These are phyloP conservation scores for Dalbergia oliveri DNA, from an alignment of 306 rosid genomes.

Conservation along the genomic window DNA sequence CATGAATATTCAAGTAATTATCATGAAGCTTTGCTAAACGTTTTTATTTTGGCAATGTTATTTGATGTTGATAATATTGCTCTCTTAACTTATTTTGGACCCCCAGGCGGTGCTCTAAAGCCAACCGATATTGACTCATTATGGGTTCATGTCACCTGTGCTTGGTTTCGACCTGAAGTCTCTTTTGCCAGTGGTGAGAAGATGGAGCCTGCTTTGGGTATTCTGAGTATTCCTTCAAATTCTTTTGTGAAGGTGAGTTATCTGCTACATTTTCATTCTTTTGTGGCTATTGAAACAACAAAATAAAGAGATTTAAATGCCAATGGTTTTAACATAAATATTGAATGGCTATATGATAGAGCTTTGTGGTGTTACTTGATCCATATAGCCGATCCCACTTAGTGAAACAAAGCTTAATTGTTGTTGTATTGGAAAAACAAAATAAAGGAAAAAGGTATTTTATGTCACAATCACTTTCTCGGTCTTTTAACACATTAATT, in stretches of 20 bases:
- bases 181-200: conserved; percentile 94
- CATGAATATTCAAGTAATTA: conserved; percentile 22
- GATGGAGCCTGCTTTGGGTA: conserved; percentile 99
- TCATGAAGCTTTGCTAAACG: conserved; percentile 30
- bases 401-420: too few species aligned
- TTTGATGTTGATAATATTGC: conserved; percentile 38
- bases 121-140: conserved; percentile 92
- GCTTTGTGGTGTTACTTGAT: too few species aligned
- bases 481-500: too few species aligned
- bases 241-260: conserved; percentile 90
- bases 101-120: conserved; percentile 96
- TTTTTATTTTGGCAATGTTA: conserved; percentile 21
- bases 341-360: too few species aligned
- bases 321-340: too few species aligned
- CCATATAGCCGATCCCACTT: too few species aligned
- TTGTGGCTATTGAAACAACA: background rate
- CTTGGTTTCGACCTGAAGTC: conserved; percentile 99
- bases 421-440: too few species aligned
- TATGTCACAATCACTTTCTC: too few species aligned
- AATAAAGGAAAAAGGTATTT: background rate
- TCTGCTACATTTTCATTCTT: conserved; percentile 24
- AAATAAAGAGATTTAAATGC: background rate
- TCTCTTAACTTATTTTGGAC: conserved; percentile 41
- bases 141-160: conserved; percentile 99
- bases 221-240: conserved; percentile 97